Evolutionary conservation across 2,329 filamentous ascomycete genomes (phyloP).

Genomic region (Penicillium frequentans): DNA sequence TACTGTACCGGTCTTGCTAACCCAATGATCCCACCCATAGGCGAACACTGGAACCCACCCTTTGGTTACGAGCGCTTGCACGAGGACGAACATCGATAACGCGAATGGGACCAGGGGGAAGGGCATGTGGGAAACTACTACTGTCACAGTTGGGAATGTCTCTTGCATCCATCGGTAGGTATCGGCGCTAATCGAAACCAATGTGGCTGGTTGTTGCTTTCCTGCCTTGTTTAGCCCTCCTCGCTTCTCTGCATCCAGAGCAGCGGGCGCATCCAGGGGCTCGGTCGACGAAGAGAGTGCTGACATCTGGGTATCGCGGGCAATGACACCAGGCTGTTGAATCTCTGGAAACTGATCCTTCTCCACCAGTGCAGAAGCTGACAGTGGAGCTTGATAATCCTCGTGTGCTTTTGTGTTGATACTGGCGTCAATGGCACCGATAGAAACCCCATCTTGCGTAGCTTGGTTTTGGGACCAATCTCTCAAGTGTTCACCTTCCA

Average conservation of each 20-base stretch:
- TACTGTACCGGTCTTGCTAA: conserved; percentile 65
- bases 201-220: conserved; percentile 41
- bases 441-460: neutral
- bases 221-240: neutral
- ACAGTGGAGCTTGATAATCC: neutral
- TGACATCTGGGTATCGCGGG: neutral
- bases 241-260: conserved; percentile 34
- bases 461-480: neutral
- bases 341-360: conserved; percentile 13
- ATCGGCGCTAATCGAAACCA: conserved; percentile 52
- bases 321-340: neutral
- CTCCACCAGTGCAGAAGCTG: conserved; percentile 4
- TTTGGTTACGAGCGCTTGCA: conserved; percentile 70
- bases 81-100: conserved; percentile 72
- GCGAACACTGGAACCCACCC: conserved; percentile 75
- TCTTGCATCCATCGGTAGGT: conserved; percentile 62
- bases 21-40: conserved; percentile 73
- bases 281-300: conserved; percentile 1
- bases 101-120: conserved; percentile 70
- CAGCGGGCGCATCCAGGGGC: conserved; percentile 3
- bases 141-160: conserved; percentile 69
- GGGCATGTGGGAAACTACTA: conserved; percentile 65
- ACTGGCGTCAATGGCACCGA: neutral
- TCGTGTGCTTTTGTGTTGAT: neutral
- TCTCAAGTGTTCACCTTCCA: neutral